Base-by-base conservation (phyloP, 2,329 filamentous ascomycete genomes). In the Xylariales sp. region DNA sequence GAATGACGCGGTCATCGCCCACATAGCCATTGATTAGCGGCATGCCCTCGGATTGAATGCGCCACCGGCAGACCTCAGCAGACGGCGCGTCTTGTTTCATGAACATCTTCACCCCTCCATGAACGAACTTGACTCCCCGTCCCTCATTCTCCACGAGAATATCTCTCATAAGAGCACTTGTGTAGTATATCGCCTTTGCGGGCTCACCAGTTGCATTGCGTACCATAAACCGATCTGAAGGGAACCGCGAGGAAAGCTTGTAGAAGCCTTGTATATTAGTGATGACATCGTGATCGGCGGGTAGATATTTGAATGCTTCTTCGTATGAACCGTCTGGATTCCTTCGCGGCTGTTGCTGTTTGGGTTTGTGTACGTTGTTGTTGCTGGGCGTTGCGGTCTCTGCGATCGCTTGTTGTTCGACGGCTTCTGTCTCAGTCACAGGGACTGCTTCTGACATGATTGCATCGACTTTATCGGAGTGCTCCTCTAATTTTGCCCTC, bases 101-200 rank as follows among this genome's bases (percentile, higher is more conserved):
- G 62, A 95, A 98, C 88, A 97, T 97, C 69, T 95, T 95, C 24
- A 98, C 90, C 49, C 93, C 93, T 38, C 86, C 91, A 65, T 98
- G 93, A 37, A 98, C 86, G 59, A 98, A 95, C 62, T 93, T 95
- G 64, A 97, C 84, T 33, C 89, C 89, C 20, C 86, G 83, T 31
- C 88, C 87, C 63, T 96, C 89, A 61, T 98, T 98, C 58, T 84
- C 77, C 4, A 75, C 78, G 3, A 98, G 75, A 40, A 98, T 93
- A 50, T 91, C 85, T 22, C 89, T 85, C 16, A 88, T 84, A 10
- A 97, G 75, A 4, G 80, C 78, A 25, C 85, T 90, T 9, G 89
- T 94, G 71, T 97, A 98, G 74, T 98, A 98, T 53, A 98, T 91
- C 20, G 90, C 93, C 70, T 95, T 95, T 39, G 87, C 82, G 0